These are phyloP conservation scores for Fraxinus greggii DNA, from an alignment of 305 asterid species.

Conservation along the genomic window DNA sequence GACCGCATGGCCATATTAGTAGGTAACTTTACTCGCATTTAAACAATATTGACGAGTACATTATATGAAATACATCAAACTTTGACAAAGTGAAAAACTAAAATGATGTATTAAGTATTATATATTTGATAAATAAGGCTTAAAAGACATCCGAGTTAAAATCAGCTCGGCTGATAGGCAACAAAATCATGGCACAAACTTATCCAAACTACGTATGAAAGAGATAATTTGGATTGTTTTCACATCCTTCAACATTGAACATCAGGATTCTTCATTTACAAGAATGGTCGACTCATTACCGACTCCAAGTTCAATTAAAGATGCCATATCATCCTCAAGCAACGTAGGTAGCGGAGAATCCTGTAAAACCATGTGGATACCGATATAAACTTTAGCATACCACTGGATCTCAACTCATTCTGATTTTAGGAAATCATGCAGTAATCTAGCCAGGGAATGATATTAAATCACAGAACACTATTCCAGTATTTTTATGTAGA, in stretches of 20 bases:
- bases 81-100: not conserved
- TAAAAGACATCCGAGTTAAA: not conserved
- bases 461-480: not conserved
- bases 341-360: constrained; percentile 68
- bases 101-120: not conserved
- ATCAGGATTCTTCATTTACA: constrained; percentile 58
- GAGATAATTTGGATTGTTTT: not conserved
- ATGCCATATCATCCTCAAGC: constrained; percentile 81
- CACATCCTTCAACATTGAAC: not conserved
- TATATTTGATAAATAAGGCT: not conserved
- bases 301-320: constrained; percentile 72
- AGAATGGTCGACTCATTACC: constrained; percentile 76
- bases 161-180: not conserved
- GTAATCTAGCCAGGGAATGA: not conserved
- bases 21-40: not conserved
- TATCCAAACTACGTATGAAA: not conserved
- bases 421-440: not conserved
- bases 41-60: not conserved
- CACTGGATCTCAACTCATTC: not conserved
- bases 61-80: not conserved
- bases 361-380: constrained; percentile 37
- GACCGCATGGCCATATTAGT: too few species aligned
- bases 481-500: not conserved
- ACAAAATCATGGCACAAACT: not conserved
- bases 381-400: not conserved